These are phyloP conservation scores for Alternaria sp. DNA, from an alignment of 2,329 filamentous ascomycete species.

Conservation along the genomic window DNA sequence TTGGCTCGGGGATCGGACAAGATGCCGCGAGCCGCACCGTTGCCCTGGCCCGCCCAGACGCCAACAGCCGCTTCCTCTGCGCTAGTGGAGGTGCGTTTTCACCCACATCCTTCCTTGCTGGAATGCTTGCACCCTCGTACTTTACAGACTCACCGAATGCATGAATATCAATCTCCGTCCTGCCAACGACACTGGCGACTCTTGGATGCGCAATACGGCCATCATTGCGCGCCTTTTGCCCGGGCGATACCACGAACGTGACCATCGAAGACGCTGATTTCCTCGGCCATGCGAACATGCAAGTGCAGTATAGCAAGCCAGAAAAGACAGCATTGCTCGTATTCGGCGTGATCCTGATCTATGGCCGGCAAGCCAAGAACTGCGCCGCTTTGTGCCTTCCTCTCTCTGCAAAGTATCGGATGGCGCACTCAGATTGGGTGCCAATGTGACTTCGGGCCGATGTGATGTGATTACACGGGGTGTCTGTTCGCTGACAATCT, in stretches of 20 bases:
- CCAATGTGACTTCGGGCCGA: background rate
- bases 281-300: background rate
- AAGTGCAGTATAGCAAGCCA: background rate
- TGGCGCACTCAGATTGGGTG: background rate
- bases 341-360: background rate
- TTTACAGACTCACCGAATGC: background rate
- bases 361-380: background rate
- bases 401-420: background rate
- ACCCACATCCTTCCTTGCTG: background rate
- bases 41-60: background rate
- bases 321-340: background rate
- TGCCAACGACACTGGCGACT: background rate
- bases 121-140: background rate
- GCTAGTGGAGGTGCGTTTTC: background rate
- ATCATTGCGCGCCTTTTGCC: background rate
- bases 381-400: background rate
- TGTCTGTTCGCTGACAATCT: background rate
- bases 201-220: background rate
- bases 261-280: background rate
- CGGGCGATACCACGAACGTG: background rate
- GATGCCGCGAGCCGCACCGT: background rate
- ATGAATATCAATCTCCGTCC: accelerated
- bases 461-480: background rate
- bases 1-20: background rate
- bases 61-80: background rate